Conservation (phyloP, 2,329 filamentous ascomycete species). For the Colletotrichum sidae region DNA sequence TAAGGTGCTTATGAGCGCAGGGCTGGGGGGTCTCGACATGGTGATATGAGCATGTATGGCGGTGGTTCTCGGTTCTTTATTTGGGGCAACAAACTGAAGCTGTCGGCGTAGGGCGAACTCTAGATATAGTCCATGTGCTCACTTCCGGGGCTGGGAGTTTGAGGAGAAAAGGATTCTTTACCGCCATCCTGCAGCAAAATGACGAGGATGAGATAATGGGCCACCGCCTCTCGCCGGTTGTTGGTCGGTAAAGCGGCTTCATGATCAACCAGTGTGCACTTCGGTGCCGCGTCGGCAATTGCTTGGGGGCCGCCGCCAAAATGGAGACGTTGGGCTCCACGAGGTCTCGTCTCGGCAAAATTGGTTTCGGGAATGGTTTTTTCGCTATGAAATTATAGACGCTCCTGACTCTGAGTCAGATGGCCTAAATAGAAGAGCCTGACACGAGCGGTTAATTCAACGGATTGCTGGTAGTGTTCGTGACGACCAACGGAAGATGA, state of each 20-base stretch:
- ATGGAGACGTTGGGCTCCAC: background rate
- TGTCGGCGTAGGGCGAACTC: background rate
- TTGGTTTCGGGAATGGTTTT: background rate
- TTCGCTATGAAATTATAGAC: too few relatives aligned
- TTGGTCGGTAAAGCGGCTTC: constrained; percentile 12
- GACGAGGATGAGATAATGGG: constrained; percentile 5
- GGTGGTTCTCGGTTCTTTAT: background rate
- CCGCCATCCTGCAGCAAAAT: background rate
- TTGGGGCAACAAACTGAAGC: background rate
- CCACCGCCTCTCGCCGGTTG: background rate
- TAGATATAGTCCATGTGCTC: constrained; percentile 8
- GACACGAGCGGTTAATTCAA: too few relatives aligned
- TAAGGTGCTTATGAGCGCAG: background rate
- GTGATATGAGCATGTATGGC: background rate
- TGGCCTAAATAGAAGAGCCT: too few relatives aligned
- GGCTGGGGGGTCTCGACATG: constrained; percentile 18
- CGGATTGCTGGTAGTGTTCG: too few relatives aligned
- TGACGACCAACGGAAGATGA: background rate
- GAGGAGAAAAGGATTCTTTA: background rate
- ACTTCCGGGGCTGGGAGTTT: background rate
- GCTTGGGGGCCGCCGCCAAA: background rate
- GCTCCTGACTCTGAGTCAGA: background rate
- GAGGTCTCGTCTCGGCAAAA: background rate
- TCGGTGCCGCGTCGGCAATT: constrained; percentile 33
- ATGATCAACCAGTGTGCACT: background rate